phyloP scores from a whole-genome alignment of 148 eudicot genomes.

The Persicaria maculosa region DNA sequence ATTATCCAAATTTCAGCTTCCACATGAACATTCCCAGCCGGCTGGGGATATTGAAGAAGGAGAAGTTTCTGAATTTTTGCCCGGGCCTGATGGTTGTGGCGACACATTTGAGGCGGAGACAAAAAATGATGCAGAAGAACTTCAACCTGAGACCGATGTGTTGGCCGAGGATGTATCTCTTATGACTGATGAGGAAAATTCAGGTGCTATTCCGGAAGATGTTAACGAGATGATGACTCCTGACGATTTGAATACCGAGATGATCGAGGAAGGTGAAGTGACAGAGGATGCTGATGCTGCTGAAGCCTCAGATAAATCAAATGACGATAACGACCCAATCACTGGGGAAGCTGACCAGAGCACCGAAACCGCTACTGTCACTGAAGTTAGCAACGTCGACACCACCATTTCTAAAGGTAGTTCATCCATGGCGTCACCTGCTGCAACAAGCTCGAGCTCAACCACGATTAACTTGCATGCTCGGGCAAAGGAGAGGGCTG shows the following conservation, averaged over 20 bases:
- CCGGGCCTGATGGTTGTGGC: conserved; percentile 41
- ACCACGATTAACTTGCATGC: conserved; percentile 53
- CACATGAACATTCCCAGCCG: conserved; percentile 36
- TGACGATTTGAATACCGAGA: conserved; percentile 33
- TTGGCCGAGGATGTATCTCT: conserved; percentile 24
- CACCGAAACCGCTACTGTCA: conserved; percentile 23
- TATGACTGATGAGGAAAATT: conserved; percentile 24
- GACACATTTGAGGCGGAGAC: conserved; percentile 24
- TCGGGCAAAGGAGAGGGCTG: conserved; percentile 49
- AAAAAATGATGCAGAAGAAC: conserved; percentile 36
- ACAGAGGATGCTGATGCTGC: conserved; percentile 26
- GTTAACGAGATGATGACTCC: conserved; percentile 37
- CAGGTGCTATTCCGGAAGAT: conserved; percentile 20
- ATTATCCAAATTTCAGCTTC: conserved; percentile 24
- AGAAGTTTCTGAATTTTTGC: conserved; percentile 38
- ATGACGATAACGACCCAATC: conserved; percentile 30
- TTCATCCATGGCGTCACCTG: conserved; percentile 24
- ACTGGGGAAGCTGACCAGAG: conserved; percentile 40
- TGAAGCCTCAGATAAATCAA: conserved; percentile 22
- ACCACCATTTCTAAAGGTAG: conserved; percentile 27
- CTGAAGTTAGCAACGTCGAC: conserved; percentile 17
- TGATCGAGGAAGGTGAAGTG: conserved; percentile 40
- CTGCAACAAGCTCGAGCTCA: conserved; percentile 22
- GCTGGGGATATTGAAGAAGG: conserved; percentile 73
- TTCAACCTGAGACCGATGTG: conserved; percentile 26